Evolutionary conservation across 2,329 filamentous ascomycete genomes (phyloP).

Genomic region (Fusarium miscanthi): DNA sequence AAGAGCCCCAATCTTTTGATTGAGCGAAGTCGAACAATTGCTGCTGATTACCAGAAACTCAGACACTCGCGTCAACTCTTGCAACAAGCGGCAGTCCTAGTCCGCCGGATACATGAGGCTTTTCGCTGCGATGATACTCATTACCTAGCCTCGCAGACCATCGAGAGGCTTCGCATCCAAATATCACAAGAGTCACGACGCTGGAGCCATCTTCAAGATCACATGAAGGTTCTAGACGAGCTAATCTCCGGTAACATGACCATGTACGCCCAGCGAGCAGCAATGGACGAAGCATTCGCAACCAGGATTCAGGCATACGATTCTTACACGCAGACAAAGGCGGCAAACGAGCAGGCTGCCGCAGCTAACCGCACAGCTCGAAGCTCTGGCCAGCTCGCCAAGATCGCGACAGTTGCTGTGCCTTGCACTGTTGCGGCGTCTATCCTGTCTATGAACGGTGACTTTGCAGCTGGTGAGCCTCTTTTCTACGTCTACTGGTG

Average conservation of each 20-base stretch:
- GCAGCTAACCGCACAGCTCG: not conserved
- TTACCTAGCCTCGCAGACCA: not conserved
- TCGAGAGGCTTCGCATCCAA: not conserved
- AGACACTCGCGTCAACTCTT: not conserved
- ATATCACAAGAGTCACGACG: not conserved
- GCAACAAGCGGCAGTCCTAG: rapidly evolving
- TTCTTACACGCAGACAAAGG: not conserved
- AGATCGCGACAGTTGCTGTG: not conserved
- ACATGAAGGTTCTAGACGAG: not conserved
- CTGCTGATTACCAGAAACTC: not conserved
- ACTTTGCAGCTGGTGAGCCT: not conserved
- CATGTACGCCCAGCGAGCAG: not conserved
- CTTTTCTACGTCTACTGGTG: not conserved
- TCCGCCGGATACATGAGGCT: not conserved
- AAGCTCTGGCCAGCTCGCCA: not conserved
- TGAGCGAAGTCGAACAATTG: not conserved
- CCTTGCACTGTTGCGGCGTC: not conserved
- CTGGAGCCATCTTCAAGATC: not conserved
- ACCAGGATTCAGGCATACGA: not conserved
- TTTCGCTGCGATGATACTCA: not conserved
- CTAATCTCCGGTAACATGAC: not conserved
- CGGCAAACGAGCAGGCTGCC: not conserved
- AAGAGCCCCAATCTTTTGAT: not conserved
- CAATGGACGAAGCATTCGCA: not conserved
- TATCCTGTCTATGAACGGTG: not conserved